Evolutionary conservation across 129 eudicot species (phyloP).

Genomic region (Flaveria linearis): DNA sequence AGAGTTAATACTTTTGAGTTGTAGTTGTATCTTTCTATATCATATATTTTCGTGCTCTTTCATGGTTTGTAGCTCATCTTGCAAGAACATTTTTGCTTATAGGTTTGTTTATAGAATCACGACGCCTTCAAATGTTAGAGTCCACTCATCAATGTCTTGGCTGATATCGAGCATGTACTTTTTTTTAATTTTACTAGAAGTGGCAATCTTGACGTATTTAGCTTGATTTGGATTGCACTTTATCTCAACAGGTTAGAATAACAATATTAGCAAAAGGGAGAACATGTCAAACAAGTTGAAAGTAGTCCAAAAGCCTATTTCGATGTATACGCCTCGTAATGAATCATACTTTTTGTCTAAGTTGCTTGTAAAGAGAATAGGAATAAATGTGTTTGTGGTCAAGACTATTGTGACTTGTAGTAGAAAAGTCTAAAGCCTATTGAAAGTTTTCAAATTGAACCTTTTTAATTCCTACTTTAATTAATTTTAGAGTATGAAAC

Average conservation of each 20-base stretch:
- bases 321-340: too few species aligned
- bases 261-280: not conserved
- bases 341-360: not conserved
- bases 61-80: slow-evolving; percentile 39
- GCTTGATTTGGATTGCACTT: not conserved
- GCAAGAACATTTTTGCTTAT: slow-evolving; percentile 6
- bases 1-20: too few species aligned
- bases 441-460: not conserved
- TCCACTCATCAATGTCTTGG: slow-evolving; percentile 85
- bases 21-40: not conserved
- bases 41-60: not conserved
- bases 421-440: not conserved
- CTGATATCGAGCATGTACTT: slow-evolving; percentile 83
- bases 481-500: not conserved
- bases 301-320: not conserved
- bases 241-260: not conserved
- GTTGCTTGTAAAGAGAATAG: not conserved
- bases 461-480: not conserved
- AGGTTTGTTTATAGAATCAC: slow-evolving; percentile 96
- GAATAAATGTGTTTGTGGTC: not conserved
- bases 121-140: slow-evolving; percentile 90
- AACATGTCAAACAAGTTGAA: not conserved
- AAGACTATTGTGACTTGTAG: not conserved
- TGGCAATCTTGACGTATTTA: not conserved
- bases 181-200: too few species aligned